phyloP scores from a whole-genome alignment of 371 early-diverging fungal genomes.

The Lichtheimia ramosa region DNA sequence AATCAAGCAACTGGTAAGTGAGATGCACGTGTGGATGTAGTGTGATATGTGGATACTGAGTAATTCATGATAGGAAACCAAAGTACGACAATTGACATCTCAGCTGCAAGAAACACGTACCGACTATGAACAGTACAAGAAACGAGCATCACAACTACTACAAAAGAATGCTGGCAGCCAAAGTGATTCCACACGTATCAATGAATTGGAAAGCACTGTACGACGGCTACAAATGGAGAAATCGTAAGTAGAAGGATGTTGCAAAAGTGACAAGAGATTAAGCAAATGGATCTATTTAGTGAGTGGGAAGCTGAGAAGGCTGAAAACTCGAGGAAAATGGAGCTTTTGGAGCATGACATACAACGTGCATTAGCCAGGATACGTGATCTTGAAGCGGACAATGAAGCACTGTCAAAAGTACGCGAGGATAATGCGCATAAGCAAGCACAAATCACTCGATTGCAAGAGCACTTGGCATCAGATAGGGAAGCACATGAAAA shows the following conservation, averaged over 20 bases:
- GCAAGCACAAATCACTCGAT: constrained; percentile 9
- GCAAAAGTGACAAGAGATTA: background rate
- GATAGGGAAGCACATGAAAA: constrained; percentile 17
- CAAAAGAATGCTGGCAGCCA: constrained; percentile 32
- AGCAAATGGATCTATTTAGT: background rate
- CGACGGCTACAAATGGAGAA: constrained; percentile 30
- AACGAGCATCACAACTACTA: constrained; percentile 55
- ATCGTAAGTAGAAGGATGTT: constrained; percentile 12
- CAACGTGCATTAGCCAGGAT: constrained; percentile 52
- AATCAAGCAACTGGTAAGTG: constrained; percentile 48
- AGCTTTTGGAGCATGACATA: constrained; percentile 49
- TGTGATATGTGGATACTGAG: background rate
- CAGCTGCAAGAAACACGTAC: constrained; percentile 46
- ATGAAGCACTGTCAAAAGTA: constrained; percentile 22
- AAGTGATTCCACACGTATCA: constrained; percentile 22
- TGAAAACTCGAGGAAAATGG: constrained; percentile 16
- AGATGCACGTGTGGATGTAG: background rate
- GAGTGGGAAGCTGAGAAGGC: constrained; percentile 21
- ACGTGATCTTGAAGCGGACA: constrained; percentile 42
- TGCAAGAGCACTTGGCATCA: constrained; percentile 10
- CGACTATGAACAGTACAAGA: constrained; percentile 65
- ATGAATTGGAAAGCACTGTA: constrained; percentile 39
- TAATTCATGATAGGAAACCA: constrained; percentile 40
- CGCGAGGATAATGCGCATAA: constrained; percentile 22
- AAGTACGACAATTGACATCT: constrained; percentile 39